Percentiles rank a stretch among this genome's conserved stretches.
phyloP scores from a whole-genome alignment of 108 stramenopile genomes.

The Nitzschia inconspicua region DNA sequence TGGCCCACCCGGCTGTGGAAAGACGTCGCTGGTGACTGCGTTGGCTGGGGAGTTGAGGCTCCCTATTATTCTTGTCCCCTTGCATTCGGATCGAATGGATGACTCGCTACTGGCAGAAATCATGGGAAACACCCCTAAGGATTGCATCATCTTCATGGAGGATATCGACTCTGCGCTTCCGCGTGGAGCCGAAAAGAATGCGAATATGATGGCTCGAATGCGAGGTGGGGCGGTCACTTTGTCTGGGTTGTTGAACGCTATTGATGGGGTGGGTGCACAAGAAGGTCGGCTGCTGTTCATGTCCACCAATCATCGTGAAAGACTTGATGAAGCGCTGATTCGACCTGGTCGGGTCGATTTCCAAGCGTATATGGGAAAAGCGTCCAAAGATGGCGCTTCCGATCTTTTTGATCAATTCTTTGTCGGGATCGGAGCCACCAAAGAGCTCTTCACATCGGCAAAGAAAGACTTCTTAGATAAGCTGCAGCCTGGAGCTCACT shows the following conservation, averaged over 20 bases:
- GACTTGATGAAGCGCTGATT: slow-evolving; percentile 39
- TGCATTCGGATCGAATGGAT: no score
- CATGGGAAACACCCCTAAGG: neutral
- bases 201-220: neutral
- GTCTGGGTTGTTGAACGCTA: slow-evolving; percentile 37
- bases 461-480: no score
- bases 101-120: no score
- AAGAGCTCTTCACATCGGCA: no score
- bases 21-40: no score
- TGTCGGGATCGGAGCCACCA: neutral
- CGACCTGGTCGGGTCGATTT: slow-evolving; percentile 51
- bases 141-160: neutral
- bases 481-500: no score
- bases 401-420: slow-evolving; percentile 18
- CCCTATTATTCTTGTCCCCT: no score
- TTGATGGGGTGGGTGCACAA: slow-evolving; percentile 46
- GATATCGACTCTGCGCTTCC: neutral
- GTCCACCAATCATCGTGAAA: slow-evolving; percentile 44
- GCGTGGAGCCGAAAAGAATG: neutral
- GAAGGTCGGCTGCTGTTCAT: slow-evolving; percentile 44
- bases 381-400: slow-evolving; percentile 1
- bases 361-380: slow-evolving; percentile 15
- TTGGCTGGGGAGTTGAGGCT: no score
- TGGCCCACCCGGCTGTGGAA: no score
- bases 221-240: neutral